Evolutionary conservation across 2,329 filamentous ascomycete species (phyloP).

Genomic region (Verticillium nonalfalfae): DNA sequence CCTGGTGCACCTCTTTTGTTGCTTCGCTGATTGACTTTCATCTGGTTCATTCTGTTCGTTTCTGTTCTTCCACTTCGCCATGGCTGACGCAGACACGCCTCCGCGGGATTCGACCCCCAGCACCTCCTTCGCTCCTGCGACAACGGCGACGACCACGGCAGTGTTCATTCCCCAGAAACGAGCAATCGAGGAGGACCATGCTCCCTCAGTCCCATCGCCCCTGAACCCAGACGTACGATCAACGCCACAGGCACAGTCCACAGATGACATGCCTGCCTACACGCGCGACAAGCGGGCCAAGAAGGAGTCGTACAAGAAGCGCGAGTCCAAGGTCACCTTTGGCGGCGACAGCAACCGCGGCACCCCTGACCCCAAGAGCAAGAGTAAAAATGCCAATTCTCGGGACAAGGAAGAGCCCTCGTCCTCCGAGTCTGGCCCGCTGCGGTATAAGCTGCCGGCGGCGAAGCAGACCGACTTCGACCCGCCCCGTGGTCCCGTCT

Average conservation of each 20-base stretch:
- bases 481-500: constrained; percentile 47
- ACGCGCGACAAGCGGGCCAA: constrained; percentile 40
- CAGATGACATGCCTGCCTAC: constrained; percentile 26
- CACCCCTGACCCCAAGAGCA: constrained; percentile 49
- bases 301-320: constrained; percentile 64
- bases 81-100: constrained; percentile 29
- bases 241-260: constrained; percentile 21
- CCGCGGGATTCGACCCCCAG: constrained; percentile 30
- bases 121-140: not conserved
- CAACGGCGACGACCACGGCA: not conserved
- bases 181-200: constrained; percentile 61
- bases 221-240: constrained; percentile 59
- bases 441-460: constrained; percentile 58
- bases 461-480: constrained; percentile 59
- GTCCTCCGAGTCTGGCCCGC: constrained; percentile 35
- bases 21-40: not conserved
- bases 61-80: constrained; percentile 11
- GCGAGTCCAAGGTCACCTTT: constrained; percentile 50
- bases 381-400: constrained; percentile 4
- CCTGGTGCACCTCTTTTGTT: not conserved
- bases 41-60: not conserved
- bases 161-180: constrained; percentile 56
- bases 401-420: not conserved
- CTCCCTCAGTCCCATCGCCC: constrained; percentile 65
- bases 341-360: constrained; percentile 44